Conservation (phyloP, 2,329 filamentous ascomycete species). For the Chaetomiaceae sp. region DNA sequence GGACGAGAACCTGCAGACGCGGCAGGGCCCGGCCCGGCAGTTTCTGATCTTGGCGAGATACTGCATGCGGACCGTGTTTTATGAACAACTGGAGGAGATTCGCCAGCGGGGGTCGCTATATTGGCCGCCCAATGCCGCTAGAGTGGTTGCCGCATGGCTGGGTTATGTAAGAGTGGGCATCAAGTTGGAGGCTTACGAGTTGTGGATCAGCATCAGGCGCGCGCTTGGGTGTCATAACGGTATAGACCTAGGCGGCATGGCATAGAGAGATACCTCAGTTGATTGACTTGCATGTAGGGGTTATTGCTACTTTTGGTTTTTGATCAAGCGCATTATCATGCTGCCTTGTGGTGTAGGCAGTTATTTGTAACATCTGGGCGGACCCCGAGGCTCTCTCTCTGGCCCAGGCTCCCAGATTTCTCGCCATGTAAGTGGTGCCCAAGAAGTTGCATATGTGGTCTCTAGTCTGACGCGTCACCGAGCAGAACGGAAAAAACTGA, state of each 20-base stretch:
- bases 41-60: slow-evolving; percentile 67
- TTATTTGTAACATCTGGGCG: too few relatives aligned
- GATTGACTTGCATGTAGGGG: neutral
- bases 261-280: slow-evolving; percentile 16
- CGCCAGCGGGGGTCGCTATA: slow-evolving; percentile 49
- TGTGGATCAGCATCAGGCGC: slow-evolving; percentile 55
- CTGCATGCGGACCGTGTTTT: slow-evolving; percentile 61
- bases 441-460: neutral
- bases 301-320: neutral
- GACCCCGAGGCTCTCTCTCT: too few relatives aligned
- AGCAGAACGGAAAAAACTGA: neutral
- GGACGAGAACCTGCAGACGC: slow-evolving; percentile 82
- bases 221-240: slow-evolving; percentile 32
- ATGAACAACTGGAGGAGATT: slow-evolving; percentile 60
- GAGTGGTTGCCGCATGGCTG: slow-evolving; percentile 53
- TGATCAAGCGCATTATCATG: neutral
- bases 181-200: slow-evolving; percentile 60
- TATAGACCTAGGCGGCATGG: slow-evolving; percentile 15
- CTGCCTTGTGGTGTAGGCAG: neutral
- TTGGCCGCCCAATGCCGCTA: slow-evolving; percentile 53
- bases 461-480: neutral
- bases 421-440: neutral
- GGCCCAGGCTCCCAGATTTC: slow-evolving; percentile 6
- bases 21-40: slow-evolving; percentile 58
- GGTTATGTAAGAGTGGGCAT: slow-evolving; percentile 56